Evolutionary conservation across 805 yeast genomes (phyloP).

Genomic region (Groenewaldozyma salmanticensis): DNA sequence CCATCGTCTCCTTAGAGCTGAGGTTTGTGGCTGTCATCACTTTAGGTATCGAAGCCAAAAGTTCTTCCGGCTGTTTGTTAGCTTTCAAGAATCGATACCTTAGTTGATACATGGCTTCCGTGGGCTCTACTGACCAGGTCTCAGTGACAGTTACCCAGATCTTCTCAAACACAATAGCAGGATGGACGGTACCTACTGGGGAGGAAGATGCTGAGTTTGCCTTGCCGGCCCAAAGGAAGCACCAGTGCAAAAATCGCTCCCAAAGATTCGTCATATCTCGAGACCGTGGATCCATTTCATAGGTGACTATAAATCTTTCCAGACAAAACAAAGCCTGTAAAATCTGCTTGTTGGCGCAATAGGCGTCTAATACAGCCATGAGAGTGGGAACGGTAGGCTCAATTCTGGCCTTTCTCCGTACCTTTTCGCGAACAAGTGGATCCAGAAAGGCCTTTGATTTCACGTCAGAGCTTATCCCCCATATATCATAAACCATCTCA

Average conservation of each 20-base stretch:
- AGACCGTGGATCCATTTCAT: constrained; percentile 13
- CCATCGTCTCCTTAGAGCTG: neutral
- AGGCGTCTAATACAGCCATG: constrained; percentile 19
- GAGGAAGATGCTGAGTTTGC: neutral
- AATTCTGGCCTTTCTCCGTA: constrained; percentile 9
- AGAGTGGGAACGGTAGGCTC: constrained; percentile 18
- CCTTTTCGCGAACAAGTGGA: neutral
- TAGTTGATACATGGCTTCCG: neutral
- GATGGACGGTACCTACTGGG: no score
- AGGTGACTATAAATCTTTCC: constrained; percentile 9
- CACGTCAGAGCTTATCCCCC: constrained; percentile 19
- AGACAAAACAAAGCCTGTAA: constrained; percentile 18
- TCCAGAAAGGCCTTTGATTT: neutral
- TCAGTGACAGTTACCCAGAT: neutral
- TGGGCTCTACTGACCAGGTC: neutral
- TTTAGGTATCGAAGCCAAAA: neutral
- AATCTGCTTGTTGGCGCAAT: constrained; percentile 18
- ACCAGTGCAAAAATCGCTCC: constrained; percentile 19
- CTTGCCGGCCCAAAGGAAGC: neutral
- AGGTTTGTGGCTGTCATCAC: neutral
- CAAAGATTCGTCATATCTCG: constrained; percentile 16
- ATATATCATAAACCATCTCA: constrained; percentile 18
- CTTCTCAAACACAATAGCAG: neutral
- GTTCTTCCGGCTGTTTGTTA: neutral
- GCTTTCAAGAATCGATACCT: neutral